Conservation (phyloP, 768 basidiomycete genomes). For the Russula sp. region DNA sequence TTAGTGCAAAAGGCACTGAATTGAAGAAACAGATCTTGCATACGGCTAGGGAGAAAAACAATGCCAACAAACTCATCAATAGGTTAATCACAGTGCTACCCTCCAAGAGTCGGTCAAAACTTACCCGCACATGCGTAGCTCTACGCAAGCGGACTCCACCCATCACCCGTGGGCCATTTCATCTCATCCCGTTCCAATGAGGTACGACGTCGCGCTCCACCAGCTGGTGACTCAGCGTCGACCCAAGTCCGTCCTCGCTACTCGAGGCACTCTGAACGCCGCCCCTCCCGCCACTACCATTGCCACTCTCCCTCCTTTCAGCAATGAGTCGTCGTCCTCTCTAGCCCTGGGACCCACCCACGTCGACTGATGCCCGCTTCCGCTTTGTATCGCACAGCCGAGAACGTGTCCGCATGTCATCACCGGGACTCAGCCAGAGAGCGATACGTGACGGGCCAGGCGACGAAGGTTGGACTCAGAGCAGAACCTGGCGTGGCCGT, state of each 20-base stretch:
- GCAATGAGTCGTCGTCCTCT: constrained; percentile 44
- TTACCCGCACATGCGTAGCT: background rate
- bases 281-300: background rate
- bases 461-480: constrained; percentile 26
- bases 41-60: background rate
- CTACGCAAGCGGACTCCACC: constrained; percentile 46
- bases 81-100: constrained; percentile 6
- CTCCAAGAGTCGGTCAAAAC: background rate
- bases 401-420: constrained; percentile 34
- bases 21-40: background rate
- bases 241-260: constrained; percentile 27
- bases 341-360: constrained; percentile 49
- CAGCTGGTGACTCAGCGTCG: constrained; percentile 28
- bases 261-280: constrained; percentile 34
- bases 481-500: constrained; percentile 18
- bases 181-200: constrained; percentile 48
- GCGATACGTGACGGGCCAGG: constrained; percentile 43
- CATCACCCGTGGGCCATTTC: constrained; percentile 60
- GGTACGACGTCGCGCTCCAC: constrained; percentile 17
- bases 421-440: constrained; percentile 40
- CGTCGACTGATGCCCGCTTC: constrained; percentile 63
- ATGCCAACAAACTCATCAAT: constrained; percentile 2
- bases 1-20: background rate
- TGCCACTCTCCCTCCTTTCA: constrained; percentile 35
- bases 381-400: constrained; percentile 62